These are phyloP conservation scores for Glomus cerebriforme DNA, from an alignment of 192 early-diverging fungal genomes.

Conservation along the genomic window DNA sequence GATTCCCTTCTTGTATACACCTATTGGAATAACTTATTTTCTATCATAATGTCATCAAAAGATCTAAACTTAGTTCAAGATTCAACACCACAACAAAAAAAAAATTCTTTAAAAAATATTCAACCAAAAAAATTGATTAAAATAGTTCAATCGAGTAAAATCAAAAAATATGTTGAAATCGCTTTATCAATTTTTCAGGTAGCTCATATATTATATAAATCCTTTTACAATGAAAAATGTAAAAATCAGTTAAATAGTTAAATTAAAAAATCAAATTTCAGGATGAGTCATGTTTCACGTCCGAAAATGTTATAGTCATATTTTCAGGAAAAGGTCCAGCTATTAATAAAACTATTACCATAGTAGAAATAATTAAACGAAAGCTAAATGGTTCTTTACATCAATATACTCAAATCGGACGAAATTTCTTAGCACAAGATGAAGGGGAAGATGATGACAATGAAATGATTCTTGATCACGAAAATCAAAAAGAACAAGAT, in stretches of 20 bases:
- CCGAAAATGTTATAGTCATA: background rate
- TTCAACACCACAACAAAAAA: background rate
- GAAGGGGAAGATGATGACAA: background rate
- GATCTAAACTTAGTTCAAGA: background rate
- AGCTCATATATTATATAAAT: background rate
- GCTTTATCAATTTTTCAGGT: background rate
- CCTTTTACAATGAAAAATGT: background rate
- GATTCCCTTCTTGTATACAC: too few species aligned
- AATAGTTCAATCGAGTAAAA: constrained; percentile 8
- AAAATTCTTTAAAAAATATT: background rate
- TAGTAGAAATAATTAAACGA: constrained; percentile 69
- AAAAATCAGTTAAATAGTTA: background rate
- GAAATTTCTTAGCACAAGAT: background rate
- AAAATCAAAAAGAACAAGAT: background rate
- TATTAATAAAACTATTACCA: constrained; percentile 65
- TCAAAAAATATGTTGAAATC: background rate
- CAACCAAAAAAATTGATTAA: background rate
- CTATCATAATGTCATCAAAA: too few species aligned
- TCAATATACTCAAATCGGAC: constrained; percentile 59
- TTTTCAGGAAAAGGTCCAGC: constrained; percentile 43
- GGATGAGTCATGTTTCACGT: background rate
- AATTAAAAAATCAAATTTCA: background rate
- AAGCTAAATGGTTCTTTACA: constrained; percentile 50
- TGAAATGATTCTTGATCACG: background rate
- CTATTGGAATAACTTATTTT: too few species aligned